A percentile compares a stretch with the other conserved stretches of the same genome.
phyloP scores from a whole-genome alignment of 163 green algal species.

The Chlorella variabilis region DNA sequence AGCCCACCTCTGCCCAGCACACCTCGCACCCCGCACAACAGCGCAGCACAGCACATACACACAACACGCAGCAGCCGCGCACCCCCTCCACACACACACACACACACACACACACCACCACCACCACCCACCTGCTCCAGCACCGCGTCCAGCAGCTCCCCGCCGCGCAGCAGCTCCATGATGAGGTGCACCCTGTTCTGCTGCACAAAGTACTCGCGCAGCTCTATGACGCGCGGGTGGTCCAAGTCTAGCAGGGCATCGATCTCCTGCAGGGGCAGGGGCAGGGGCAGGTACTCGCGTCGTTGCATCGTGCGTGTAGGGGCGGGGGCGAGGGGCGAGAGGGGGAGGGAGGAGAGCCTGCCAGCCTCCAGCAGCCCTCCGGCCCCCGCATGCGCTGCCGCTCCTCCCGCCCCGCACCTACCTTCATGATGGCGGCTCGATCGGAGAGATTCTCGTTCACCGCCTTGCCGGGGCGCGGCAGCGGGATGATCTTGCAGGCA shows the following conservation, averaged over 20 bases:
- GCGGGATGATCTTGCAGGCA: constrained; percentile 24
- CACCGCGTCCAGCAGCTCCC: constrained; percentile 83
- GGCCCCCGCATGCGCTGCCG: no score
- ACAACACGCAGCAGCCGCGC: no score
- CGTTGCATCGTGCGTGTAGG: neutral
- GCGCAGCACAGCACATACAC: no score
- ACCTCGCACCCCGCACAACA: no score
- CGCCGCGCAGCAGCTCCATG: constrained; percentile 55
- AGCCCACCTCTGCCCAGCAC: neutral
- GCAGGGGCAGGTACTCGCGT: neutral
- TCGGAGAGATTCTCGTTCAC: constrained; percentile 21
- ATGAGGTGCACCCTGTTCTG: constrained; percentile 46
- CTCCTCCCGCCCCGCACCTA: no score
- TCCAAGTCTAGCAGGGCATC: constrained; percentile 29
- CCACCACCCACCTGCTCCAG: constrained; percentile 1
- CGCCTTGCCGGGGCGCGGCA: constrained; percentile 8
- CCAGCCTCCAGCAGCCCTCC: no score
- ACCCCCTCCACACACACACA: no score
- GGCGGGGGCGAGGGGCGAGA: no score
- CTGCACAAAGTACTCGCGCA: constrained; percentile 51
- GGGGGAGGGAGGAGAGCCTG: no score
- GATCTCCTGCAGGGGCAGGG: constrained; percentile 5
- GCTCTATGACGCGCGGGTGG: constrained; percentile 5
- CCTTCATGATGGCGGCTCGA: constrained; percentile 29
- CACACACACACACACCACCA: neutral